Conservation (phyloP, 2,329 filamentous ascomycete genomes). For the Orbilia brochopaga region DNA sequence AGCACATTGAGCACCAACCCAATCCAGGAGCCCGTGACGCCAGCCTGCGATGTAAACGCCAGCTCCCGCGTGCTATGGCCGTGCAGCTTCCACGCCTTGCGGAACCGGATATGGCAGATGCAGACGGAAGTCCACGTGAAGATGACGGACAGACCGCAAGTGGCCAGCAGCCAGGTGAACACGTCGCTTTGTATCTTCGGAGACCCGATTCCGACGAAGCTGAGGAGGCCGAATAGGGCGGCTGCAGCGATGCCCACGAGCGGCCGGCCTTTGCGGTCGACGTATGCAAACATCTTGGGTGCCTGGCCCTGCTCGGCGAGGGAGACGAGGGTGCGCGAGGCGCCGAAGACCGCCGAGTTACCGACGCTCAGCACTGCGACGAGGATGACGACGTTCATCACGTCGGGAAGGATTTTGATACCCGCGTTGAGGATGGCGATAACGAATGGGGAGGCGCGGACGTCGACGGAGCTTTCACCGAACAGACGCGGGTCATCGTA, state of each 20-base stretch:
- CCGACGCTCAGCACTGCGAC: constrained; percentile 88
- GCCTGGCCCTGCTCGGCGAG: constrained; percentile 87
- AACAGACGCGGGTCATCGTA: constrained; percentile 70
- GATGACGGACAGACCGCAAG: constrained; percentile 74
- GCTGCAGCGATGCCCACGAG: constrained; percentile 74
- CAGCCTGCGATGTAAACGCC: constrained; percentile 79
- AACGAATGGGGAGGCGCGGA: constrained; percentile 85
- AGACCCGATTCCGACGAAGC: constrained; percentile 69
- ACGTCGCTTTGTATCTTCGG: constrained; percentile 68
- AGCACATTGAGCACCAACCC: constrained; percentile 77
- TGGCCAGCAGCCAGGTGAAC: constrained; percentile 79
- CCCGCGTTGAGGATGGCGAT: constrained; percentile 87
- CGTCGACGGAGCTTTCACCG: constrained; percentile 66
- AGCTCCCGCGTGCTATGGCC: constrained; percentile 77
- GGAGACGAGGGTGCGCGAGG: constrained; percentile 85
- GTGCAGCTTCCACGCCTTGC: constrained; percentile 73
- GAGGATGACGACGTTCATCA: constrained; percentile 96
- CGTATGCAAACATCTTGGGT: constrained; percentile 76
- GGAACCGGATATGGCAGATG: constrained; percentile 90
- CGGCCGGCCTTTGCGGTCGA: constrained; percentile 81
- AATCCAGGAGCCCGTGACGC: constrained; percentile 78
- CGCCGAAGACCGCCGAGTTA: constrained; percentile 90
- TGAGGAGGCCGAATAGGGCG: constrained; percentile 72
- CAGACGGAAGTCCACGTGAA: constrained; percentile 87
- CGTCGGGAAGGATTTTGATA: constrained; percentile 77